Percentiles rank a stretch among this genome's conserved stretches.
Conservation (phyloP, 306 rosid genomes). For the Arachis hypogaea region DNA sequence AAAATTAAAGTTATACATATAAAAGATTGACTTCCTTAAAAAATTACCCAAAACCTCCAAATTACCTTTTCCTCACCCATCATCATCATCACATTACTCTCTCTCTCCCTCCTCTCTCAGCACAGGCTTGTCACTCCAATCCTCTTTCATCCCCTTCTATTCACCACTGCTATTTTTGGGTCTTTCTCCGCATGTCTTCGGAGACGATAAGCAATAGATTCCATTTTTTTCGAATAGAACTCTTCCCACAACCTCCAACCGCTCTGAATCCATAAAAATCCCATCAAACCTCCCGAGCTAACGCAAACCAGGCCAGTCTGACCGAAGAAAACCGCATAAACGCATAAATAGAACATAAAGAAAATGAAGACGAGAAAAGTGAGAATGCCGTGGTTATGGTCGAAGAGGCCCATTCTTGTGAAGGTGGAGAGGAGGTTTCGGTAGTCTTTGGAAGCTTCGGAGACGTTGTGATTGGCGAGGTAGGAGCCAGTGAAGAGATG, state of each 20-base stretch:
- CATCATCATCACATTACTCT: no score
- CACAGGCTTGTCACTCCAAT: no score
- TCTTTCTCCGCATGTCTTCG: no score
- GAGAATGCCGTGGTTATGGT: conserved; percentile 54
- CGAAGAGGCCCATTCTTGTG: conserved; percentile 51
- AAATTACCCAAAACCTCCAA: no score
- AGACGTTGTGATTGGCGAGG: conserved; percentile 55
- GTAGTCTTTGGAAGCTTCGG: conserved; percentile 63
- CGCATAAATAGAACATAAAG: conserved; percentile 45
- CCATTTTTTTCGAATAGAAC: no score
- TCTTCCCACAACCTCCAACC: conserved; percentile 44
- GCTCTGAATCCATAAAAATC: conserved; percentile 67
- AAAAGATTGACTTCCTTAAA: no score
- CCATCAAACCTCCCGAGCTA: conserved; percentile 50
- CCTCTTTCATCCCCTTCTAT: no score
- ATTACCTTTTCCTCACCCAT: no score
- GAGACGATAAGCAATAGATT: no score
- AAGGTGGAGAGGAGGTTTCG: conserved; percentile 48
- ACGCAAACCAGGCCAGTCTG: conserved; percentile 49
- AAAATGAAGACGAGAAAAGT: conserved; percentile 35
- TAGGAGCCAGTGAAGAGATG: conserved; percentile 51
- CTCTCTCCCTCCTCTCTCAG: no score
- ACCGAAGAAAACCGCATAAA: conserved; percentile 50
- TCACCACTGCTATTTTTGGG: no score
- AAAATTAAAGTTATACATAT: no score